Conservation (phyloP, 768 basidiomycete genomes). For the Naganishia kalamii region DNA sequence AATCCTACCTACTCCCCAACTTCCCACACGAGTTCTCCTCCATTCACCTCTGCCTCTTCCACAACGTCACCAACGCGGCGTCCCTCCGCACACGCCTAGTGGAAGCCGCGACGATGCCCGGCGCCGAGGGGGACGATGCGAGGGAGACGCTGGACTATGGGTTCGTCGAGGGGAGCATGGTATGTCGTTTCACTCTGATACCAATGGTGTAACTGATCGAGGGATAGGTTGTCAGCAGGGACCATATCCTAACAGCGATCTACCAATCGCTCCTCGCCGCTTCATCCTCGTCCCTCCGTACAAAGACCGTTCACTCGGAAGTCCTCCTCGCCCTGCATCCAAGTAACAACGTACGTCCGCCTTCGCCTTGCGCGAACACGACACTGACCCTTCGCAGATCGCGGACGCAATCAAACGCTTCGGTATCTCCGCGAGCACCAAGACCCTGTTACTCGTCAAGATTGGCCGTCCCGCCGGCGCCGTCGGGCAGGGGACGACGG, state of each 20-base stretch:
- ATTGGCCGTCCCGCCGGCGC: constrained; percentile 46
- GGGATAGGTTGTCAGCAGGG: constrained; percentile 66
- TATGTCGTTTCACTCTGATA: constrained; percentile 49
- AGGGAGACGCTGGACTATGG: constrained; percentile 79
- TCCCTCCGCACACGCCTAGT: constrained; percentile 63
- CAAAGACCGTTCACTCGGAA: constrained; percentile 85
- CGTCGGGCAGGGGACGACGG: constrained; percentile 15
- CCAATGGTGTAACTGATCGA: not conserved
- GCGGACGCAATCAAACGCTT: constrained; percentile 79
- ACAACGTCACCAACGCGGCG: constrained; percentile 59
- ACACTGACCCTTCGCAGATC: constrained; percentile 55
- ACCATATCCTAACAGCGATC: constrained; percentile 78
- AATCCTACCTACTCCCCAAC: constrained; percentile 41
- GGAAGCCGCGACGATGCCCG: constrained; percentile 59
- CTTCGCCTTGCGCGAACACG: too few relatives aligned
- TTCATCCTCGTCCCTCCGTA: constrained; percentile 58
- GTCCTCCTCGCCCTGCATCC: constrained; percentile 81
- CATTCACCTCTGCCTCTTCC: constrained; percentile 55
- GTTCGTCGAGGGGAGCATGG: constrained; percentile 78
- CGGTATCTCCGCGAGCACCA: constrained; percentile 65
- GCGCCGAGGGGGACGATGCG: constrained; percentile 58
- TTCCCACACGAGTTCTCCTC: constrained; percentile 32
- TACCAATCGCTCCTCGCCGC: constrained; percentile 71
- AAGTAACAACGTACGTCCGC: constrained; percentile 64
- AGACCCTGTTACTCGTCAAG: constrained; percentile 65